These are phyloP conservation scores for Iris pallida DNA, from an alignment of 116 monocot species.

Conservation along the genomic window DNA sequence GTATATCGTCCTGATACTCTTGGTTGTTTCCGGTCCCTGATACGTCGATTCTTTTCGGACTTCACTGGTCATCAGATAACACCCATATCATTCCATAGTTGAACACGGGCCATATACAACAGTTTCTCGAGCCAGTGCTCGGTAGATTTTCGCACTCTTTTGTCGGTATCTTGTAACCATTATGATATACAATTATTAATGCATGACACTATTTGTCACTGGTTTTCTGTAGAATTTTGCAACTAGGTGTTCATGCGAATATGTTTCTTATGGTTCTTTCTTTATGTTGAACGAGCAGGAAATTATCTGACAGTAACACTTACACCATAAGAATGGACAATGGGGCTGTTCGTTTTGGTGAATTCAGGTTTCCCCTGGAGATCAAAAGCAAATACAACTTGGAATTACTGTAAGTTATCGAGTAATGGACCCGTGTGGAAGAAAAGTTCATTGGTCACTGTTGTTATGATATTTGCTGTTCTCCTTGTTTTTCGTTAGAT, in stretches of 20 bases:
- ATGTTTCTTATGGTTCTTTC: not conserved
- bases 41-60: no score
- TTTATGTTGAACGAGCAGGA: constrained; percentile 22
- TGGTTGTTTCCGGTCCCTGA: no score
- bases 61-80: no score
- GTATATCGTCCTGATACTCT: no score
- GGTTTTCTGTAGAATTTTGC: not conserved
- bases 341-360: constrained; percentile 33
- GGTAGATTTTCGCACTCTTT: not conserved
- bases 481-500: not conserved
- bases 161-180: not conserved
- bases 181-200: not conserved
- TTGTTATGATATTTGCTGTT: not conserved
- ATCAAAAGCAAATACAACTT: constrained; percentile 33
- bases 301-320: constrained; percentile 22
- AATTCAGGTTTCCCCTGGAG: constrained; percentile 46
- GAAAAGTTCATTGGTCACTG: not conserved
- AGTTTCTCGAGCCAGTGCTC: not conserved
- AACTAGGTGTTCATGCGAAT: not conserved
- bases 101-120: not conserved
- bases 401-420: constrained; percentile 60
- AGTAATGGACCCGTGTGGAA: not conserved
- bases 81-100: no score
- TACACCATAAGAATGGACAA: constrained; percentile 33
- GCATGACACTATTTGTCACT: not conserved